phyloP scores from a whole-genome alignment of 1,139 yeast genomes.

The Suhomyces anneliseae region DNA sequence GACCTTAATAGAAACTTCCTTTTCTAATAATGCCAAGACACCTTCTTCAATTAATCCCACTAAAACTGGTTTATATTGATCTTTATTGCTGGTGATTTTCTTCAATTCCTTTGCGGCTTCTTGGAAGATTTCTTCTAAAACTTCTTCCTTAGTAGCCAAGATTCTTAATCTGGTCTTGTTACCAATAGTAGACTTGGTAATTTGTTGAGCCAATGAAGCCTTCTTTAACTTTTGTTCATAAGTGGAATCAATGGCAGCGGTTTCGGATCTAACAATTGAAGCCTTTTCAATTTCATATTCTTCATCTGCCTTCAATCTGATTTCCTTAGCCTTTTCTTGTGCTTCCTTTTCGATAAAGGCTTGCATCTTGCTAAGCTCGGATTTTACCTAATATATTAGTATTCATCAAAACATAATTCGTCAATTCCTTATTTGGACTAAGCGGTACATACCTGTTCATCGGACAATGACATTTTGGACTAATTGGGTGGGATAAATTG shows the following conservation, averaged over 20 bases:
- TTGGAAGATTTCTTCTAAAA: conserved; percentile 71
- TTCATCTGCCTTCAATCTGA: conserved; percentile 93
- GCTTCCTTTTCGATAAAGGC: conserved; percentile 99
- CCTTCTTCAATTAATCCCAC: conserved; percentile 85
- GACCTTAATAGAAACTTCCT: conserved; percentile 60
- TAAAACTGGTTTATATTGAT: conserved; percentile 67
- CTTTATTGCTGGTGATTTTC: conserved; percentile 45
- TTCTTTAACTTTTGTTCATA: conserved; percentile 87
- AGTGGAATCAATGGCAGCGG: conserved; percentile 78
- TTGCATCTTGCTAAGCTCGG: conserved; percentile 96
- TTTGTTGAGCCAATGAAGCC: conserved; percentile 90
- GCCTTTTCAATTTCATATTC: conserved; percentile 98
- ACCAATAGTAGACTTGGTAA: conserved; percentile 90
- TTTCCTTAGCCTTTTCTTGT: conserved; percentile 97
- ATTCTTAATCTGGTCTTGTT: conserved; percentile 93
- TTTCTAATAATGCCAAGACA: conserved; percentile 71
- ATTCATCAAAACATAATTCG: background rate
- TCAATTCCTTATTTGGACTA: background rate
- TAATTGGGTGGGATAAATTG: conserved; percentile 2
- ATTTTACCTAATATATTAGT: conserved; percentile 65
- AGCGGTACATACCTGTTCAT: conserved; percentile 45
- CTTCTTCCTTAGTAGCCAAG: conserved; percentile 81
- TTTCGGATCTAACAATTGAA: conserved; percentile 87
- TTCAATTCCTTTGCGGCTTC: conserved; percentile 65
- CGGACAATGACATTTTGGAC: conserved; percentile 43